These are phyloP conservation scores for Trichosporon sp. DNA, from an alignment of 1,284 basidiomycete genomes.

Conservation along the genomic window DNA sequence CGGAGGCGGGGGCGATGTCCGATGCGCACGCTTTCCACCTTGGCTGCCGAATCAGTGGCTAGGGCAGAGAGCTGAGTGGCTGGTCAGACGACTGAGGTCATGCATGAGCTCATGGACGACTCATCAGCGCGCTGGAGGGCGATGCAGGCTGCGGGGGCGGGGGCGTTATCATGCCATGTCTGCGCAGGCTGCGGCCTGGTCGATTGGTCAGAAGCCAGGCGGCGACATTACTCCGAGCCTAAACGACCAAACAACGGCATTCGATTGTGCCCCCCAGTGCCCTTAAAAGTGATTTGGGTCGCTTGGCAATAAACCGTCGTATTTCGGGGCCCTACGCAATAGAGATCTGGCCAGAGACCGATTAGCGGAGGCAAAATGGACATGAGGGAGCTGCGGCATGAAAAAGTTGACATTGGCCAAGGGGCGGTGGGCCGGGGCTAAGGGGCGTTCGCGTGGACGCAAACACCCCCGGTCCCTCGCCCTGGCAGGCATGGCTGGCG, in stretches of 20 bases:
- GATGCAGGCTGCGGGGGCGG: slow-evolving; percentile 13
- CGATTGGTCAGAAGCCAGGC: background rate
- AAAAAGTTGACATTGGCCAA: background rate
- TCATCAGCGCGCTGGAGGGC: slow-evolving; percentile 7
- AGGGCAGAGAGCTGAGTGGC: too few relatives aligned
- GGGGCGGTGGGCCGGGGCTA: slow-evolving; percentile 3
- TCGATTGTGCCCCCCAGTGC: background rate
- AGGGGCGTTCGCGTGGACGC: slow-evolving; percentile 9
- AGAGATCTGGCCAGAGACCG: background rate
- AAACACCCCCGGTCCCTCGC: slow-evolving; percentile 7
- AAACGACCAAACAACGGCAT: background rate
- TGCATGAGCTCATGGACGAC: background rate
- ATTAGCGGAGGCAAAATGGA: slow-evolving; percentile 7
- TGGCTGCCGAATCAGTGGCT: too few relatives aligned
- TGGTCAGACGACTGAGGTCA: background rate
- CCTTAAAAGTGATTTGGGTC: background rate
- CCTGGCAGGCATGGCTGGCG: background rate
- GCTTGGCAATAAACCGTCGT: background rate
- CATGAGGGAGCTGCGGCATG: background rate
- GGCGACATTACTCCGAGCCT: background rate
- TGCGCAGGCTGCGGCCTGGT: background rate
- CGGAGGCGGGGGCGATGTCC: slow-evolving; percentile 12
- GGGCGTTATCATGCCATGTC: background rate
- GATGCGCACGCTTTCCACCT: background rate
- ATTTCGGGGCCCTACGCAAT: background rate